Conservation (phyloP, 345 rosid genomes). For the Lumnitzera racemosa region DNA sequence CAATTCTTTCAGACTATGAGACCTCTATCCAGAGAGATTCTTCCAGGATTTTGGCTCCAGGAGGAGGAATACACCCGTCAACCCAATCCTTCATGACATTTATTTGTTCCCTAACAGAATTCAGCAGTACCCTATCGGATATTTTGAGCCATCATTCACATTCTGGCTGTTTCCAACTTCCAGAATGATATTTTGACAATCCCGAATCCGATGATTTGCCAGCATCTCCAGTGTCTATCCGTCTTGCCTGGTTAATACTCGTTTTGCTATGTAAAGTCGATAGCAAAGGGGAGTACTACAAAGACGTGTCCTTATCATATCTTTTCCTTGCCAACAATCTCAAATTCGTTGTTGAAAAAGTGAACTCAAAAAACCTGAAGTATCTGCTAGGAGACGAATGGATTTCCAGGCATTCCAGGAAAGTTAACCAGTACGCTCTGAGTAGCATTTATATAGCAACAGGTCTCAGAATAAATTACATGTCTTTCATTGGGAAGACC, state of each 20-base stretch:
- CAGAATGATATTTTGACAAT: constrained; percentile 13
- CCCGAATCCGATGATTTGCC: constrained; percentile 1
- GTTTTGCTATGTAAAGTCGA: constrained; percentile 22
- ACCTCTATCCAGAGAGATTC: constrained; percentile 17
- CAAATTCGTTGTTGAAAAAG: constrained; percentile 12
- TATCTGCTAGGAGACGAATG: constrained; percentile 21
- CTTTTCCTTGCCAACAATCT: constrained; percentile 30
- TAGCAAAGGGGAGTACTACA: constrained; percentile 18
- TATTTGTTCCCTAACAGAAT: constrained; percentile 11
- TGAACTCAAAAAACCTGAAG: constrained; percentile 16
- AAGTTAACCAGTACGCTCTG: constrained; percentile 13
- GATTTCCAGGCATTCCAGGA: constrained; percentile 13
- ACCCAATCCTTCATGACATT: constrained; percentile 13
- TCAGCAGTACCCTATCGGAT: constrained; percentile 15
- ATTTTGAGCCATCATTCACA: constrained; percentile 18
- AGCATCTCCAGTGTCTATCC: constrained; percentile 13
- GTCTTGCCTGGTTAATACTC: constrained; percentile 18
- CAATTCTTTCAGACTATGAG: constrained; percentile 14
- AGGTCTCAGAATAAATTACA: no score
- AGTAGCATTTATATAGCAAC: not conserved
- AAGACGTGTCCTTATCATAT: constrained; percentile 14
- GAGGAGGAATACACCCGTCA: constrained; percentile 21
- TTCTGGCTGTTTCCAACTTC: not conserved
- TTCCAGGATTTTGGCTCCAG: constrained; percentile 6
- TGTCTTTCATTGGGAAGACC: no score